These are phyloP conservation scores for Lichtheimia ornata DNA, from an alignment of 371 early-diverging fungal species.

Conservation along the genomic window DNA sequence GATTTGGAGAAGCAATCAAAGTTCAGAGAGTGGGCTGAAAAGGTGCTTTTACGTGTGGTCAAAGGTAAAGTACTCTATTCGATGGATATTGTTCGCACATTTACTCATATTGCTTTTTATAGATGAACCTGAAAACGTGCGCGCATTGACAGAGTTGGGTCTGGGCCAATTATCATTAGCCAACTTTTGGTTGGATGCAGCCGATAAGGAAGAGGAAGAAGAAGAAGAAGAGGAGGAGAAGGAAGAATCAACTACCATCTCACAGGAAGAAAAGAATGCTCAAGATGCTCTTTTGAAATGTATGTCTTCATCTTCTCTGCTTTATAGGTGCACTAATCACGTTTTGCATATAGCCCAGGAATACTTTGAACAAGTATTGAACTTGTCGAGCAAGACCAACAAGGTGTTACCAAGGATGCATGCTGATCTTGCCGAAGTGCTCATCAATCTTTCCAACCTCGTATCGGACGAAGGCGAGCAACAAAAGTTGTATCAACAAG, in stretches of 20 bases:
- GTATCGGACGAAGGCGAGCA: constrained; percentile 40
- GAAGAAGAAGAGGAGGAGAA: constrained; percentile 32
- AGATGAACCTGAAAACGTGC: constrained; percentile 37
- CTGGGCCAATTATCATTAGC: constrained; percentile 35
- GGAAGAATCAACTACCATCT: constrained; percentile 9
- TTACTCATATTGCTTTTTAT: not conserved
- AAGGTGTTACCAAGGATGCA: constrained; percentile 27
- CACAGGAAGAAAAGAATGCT: constrained; percentile 39
- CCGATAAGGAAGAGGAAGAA: constrained; percentile 26
- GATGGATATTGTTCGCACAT: not conserved
- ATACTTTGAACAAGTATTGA: constrained; percentile 33
- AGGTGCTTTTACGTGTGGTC: constrained; percentile 23
- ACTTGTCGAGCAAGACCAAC: constrained; percentile 19
- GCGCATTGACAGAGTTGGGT: constrained; percentile 37
- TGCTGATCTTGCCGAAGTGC: constrained; percentile 43
- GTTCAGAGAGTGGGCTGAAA: constrained; percentile 39
- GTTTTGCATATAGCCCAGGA: constrained; percentile 22
- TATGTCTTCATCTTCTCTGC: no score
- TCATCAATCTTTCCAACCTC: constrained; percentile 44
- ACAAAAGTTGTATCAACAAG: constrained; percentile 31
- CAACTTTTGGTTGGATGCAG: constrained; percentile 41
- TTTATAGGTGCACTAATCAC: not conserved
- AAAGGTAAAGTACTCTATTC: constrained; percentile 19
- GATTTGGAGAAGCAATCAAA: constrained; percentile 19
- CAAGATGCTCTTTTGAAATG: constrained; percentile 1